A percentile compares a stretch with the other conserved stretches of the same genome.
Conservation (phyloP, 495 filamentous ascomycete genomes). For the Corynascus novoguineensis region DNA sequence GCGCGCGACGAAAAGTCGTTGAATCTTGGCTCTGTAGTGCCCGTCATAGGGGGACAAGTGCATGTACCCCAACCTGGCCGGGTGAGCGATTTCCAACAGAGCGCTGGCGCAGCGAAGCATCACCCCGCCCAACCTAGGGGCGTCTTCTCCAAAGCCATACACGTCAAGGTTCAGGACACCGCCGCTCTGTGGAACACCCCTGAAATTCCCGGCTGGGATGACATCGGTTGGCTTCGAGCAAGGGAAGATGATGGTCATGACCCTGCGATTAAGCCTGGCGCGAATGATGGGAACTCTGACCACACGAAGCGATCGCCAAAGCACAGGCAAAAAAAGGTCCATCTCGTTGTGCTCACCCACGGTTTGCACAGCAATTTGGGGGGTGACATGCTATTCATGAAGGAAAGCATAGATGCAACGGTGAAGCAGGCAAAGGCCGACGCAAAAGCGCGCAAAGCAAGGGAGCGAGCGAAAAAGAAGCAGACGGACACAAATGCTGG, state of each 20-base stretch:
- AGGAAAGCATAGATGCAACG: constrained; percentile 89
- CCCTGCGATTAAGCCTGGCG: constrained; percentile 16
- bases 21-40: constrained; percentile 55
- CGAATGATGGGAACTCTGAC: constrained; percentile 2
- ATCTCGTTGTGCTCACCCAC: constrained; percentile 89
- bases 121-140: constrained; percentile 55
- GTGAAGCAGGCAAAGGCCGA: constrained; percentile 62
- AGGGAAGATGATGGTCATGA: constrained; percentile 24
- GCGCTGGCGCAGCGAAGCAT: constrained; percentile 40
- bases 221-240: constrained; percentile 32
- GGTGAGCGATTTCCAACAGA: constrained; percentile 64
- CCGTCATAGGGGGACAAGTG: constrained; percentile 38
- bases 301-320: constrained; percentile 15
- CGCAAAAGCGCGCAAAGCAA: constrained; percentile 51
- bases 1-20: constrained; percentile 79
- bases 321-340: constrained; percentile 62
- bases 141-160: constrained; percentile 71
- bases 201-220: constrained; percentile 60
- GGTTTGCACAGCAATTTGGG: constrained; percentile 96
- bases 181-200: constrained; percentile 86
- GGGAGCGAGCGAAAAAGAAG: constrained; percentile 30
- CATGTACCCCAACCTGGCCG: constrained; percentile 55
- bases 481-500: constrained; percentile 51
- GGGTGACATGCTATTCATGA: constrained; percentile 92
- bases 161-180: constrained; percentile 78